Base-by-base conservation (phyloP, 176 grass and related monocot species). In the Areca catechu region DNA sequence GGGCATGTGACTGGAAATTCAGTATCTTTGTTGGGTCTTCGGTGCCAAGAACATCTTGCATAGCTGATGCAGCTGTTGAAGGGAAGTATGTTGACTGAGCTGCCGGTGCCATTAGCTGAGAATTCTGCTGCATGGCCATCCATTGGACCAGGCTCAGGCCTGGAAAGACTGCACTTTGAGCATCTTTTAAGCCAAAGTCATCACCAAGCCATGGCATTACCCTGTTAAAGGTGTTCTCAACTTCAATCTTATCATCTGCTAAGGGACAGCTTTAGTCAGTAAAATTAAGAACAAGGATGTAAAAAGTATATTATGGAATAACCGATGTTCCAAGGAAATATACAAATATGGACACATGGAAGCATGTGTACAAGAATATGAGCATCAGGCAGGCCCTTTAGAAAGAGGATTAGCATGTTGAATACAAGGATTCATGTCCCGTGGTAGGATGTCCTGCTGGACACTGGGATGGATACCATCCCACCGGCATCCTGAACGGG, bases 61-160 rank as follows among this genome's bases (percentile, higher is more conserved):
- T 43, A 52, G 72, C 54, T 66, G 81, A 63, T 56, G 61, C 23
- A 70, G 20, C 29, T 62, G 51, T 71, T 23, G 87, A 24, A 56
- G 60, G 71, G 49, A 90, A 77, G 65, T 73, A 76, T 4, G 61
- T 62, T 6, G 82, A 66, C 56, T 74, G 87, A 63, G 70, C 24
- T 76, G 74, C 25, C 62, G 80, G 66, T 54, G 84, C 48, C 19
- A 56, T 63, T 76, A 80, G 80, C 51, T 89, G 82, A 56, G 72
- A 75, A 78, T 85, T 92, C 77, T 98, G 94, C 51, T 98, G 94
- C 94, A 98, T 89, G 51, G 94, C 72, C 94, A 98, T 98, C 94
- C 94, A 98, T 50, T 98, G 88, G 62, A 88, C 94, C 17, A 98
- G 70, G 62, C 49, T 98, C 48, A 98, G 64, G 17, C 94, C 94